Base-by-base conservation (phyloP, 2,329 filamentous ascomycete species). In the Penicillium italicum region DNA sequence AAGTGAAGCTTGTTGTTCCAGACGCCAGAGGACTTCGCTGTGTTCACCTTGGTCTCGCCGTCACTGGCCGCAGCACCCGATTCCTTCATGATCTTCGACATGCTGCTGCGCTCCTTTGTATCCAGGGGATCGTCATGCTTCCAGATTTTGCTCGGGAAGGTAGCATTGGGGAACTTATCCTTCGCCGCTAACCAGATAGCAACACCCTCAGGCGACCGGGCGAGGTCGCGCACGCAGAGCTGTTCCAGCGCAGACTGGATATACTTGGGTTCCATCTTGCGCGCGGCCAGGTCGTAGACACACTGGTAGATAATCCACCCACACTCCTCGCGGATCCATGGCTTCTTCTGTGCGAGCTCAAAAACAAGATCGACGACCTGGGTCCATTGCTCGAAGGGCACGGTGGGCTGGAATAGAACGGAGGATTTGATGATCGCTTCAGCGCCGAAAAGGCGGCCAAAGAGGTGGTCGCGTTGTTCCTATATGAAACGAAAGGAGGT, bases 251-350 rank as follows among this genome's bases (percentile, higher is more conserved):
- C 85, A 26, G 79, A 74, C 65, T 86, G 80, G 1, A 84, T 83
- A 53, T 84, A 82, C 54, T 80, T 76, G 10, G 65, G 60, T 18
- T 73, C 62, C 20, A 72, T 69, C 28, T 75, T 67, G 30, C 74
- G 68, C 9, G 72, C 37, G 10, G 67, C 67, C 31, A 82, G 65
- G 20, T 86, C 85, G 31, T 82, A 80, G 36, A 94, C 72, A 14
- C 87, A 85, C 67, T 91, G 85, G 42, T 89, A 87, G 26, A 97
- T 79, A 45, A 94, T 84, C 80, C 87, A 90, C 31, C 89, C 91
- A 66, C 91, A 96, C 70, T 96, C 90, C 66, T 93, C 87, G 58
- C 90, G 84, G 62, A 97, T 80, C 93, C 92, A 97, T 31, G 89
- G 84, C 73, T 96, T 95, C 74, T 89, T 89, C 65, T 85, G 83